Percentiles rank a stretch among this genome's conserved stretches.
Evolutionary conservation across 192 early-diverging fungal species (phyloP).

Genomic region (Mortierella claussenii): DNA sequence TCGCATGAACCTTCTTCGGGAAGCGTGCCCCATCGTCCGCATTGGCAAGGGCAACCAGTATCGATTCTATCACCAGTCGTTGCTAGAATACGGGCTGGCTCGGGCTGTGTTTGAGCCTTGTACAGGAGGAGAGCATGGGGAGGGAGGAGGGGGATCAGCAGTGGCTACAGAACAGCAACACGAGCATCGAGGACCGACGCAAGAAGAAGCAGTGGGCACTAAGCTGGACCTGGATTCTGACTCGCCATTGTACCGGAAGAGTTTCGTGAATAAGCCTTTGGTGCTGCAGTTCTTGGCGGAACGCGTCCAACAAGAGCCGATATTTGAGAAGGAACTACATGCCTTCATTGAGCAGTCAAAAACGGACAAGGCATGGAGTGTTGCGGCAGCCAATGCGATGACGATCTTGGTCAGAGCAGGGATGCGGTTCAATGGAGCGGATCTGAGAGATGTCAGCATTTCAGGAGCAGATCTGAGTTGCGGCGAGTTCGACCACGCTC

Average conservation of each 20-base stretch:
- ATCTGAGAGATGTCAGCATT: neutral
- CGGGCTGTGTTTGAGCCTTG: slow-evolving; percentile 6
- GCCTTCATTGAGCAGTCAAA: slow-evolving; percentile 6
- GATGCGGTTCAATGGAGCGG: neutral
- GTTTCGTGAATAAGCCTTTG: slow-evolving; percentile 6
- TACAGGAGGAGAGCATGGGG: neutral
- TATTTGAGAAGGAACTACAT: slow-evolving; percentile 6
- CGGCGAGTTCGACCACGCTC: neutral
- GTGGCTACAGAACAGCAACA: neutral
- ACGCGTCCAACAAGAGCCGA: slow-evolving; percentile 1
- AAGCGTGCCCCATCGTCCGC: neutral
- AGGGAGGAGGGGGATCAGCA: neutral
- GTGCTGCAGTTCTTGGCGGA: slow-evolving; percentile 19
- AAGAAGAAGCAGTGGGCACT: neutral
- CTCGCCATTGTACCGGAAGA: slow-evolving; percentile 8
- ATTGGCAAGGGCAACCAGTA: slow-evolving; percentile 2
- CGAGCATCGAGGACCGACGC: neutral
- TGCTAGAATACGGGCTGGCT: neutral
- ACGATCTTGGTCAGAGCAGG: neutral
- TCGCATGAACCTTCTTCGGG: neutral
- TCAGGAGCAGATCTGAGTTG: neutral
- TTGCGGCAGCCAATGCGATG: neutral
- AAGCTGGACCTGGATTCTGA: neutral
- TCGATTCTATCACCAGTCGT: neutral
- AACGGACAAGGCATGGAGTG: neutral